These are phyloP conservation scores for Prototheca cutis DNA, from an alignment of 163 green algal genomes.

Conservation along the genomic window DNA sequence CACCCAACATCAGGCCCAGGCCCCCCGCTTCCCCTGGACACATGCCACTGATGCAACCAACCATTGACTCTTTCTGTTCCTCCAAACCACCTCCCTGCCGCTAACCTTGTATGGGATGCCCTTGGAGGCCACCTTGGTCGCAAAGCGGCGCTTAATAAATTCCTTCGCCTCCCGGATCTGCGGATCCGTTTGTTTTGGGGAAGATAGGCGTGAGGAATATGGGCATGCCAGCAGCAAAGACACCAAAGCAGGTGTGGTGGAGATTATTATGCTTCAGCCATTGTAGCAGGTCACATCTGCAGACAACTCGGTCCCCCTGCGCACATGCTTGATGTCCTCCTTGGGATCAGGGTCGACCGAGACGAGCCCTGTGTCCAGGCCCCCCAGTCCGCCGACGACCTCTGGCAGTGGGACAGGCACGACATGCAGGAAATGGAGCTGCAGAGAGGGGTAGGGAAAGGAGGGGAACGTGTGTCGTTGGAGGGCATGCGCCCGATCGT, in stretches of 20 bases:
- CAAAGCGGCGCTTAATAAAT: slow-evolving; percentile 36
- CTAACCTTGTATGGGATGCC: slow-evolving; percentile 26
- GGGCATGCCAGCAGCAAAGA: too few species aligned
- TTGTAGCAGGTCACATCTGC: neutral
- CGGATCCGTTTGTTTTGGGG: too few species aligned
- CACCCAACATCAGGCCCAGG: too few species aligned
- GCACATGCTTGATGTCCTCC: slow-evolving; percentile 9
- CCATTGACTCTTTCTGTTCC: too few species aligned
- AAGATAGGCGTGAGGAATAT: too few species aligned
- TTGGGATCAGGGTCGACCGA: slow-evolving; percentile 21
- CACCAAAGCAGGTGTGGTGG: neutral
- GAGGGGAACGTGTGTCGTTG: too few species aligned
- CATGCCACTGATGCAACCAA: too few species aligned
- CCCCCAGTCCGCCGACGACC: slow-evolving; percentile 15
- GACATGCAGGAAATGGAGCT: slow-evolving; percentile 28
- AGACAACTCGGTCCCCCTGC: neutral
- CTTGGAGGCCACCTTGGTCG: slow-evolving; percentile 21
- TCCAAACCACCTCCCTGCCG: neutral
- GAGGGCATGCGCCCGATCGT: too few species aligned
- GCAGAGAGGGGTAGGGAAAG: neutral
- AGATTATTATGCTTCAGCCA: neutral
- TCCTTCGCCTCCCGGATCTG: slow-evolving; percentile 33
- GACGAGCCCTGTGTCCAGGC: slow-evolving; percentile 20
- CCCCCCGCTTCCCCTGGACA: too few species aligned
- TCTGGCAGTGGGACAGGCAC: slow-evolving; percentile 23